phyloP scores from a whole-genome alignment of 768 basidiomycete species.

The Inosperma sp. region DNA sequence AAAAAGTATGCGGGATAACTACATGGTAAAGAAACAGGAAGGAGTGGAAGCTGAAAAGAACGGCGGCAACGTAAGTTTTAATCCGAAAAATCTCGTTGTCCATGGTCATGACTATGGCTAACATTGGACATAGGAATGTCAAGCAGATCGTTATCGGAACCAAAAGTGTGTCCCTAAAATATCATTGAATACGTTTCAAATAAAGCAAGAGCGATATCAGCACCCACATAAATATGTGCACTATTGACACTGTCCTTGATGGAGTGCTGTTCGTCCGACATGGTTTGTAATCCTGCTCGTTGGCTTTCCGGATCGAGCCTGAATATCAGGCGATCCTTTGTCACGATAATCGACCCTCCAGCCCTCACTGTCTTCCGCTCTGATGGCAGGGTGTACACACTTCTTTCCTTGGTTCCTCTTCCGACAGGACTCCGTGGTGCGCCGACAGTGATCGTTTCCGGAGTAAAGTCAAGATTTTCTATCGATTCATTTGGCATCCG shows the following conservation, averaged over 20 bases:
- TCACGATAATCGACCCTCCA: conserved; percentile 4
- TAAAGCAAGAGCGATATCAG: background rate
- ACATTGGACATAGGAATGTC: background rate
- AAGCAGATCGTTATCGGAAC: conserved; percentile 1
- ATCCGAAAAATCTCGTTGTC: background rate
- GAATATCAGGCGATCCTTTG: conserved; percentile 8
- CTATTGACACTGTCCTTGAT: background rate
- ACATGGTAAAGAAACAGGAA: background rate
- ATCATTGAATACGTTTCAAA: background rate
- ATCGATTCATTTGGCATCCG: background rate
- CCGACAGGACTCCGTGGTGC: background rate
- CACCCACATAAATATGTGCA: background rate
- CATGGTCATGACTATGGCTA: too few species aligned
- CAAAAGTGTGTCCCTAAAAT: conserved; percentile 5
- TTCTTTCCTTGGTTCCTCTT: background rate
- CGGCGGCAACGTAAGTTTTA: background rate
- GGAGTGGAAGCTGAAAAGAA: background rate
- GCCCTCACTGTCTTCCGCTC: background rate
- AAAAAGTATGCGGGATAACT: background rate
- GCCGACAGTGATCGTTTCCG: background rate
- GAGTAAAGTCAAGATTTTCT: background rate
- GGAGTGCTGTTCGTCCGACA: background rate
- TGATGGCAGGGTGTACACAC: background rate
- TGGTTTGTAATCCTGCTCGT: background rate
- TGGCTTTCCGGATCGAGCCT: background rate